phyloP scores from a whole-genome alignment of 768 basidiomycete genomes.

The Pulveroboletus sp. region DNA sequence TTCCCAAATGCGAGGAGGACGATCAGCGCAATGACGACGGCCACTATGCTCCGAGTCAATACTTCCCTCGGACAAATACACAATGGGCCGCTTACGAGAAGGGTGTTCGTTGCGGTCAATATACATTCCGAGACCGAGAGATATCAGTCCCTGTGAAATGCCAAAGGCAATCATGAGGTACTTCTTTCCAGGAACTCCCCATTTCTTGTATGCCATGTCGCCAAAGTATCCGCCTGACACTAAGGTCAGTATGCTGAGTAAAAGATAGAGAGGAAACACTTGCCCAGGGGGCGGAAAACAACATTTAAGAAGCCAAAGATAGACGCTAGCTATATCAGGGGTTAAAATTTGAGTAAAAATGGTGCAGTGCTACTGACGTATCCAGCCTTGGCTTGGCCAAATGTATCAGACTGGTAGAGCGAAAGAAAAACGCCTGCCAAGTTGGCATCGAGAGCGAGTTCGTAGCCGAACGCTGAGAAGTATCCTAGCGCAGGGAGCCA shows the following conservation, averaged over 20 bases:
- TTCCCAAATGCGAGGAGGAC: slow-evolving; percentile 37
- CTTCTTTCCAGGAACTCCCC: slow-evolving; percentile 47
- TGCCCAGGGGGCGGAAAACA: slow-evolving; percentile 46
- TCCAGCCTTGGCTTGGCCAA: slow-evolving; percentile 51
- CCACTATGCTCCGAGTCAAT: slow-evolving; percentile 16
- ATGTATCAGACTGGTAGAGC: slow-evolving; percentile 35
- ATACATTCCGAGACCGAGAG: slow-evolving; percentile 49
- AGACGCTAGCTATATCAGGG: slow-evolving; percentile 21
- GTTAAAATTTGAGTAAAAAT: slow-evolving; percentile 7
- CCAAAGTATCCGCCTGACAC: slow-evolving; percentile 42
- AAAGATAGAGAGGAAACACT: too few relatives aligned
- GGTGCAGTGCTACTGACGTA: slow-evolving; percentile 40
- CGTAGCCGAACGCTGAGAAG: slow-evolving; percentile 54
- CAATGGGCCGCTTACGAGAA: slow-evolving; percentile 19
- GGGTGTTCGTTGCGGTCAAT: slow-evolving; percentile 23
- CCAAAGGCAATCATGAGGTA: slow-evolving; percentile 43
- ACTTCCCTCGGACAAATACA: not conserved
- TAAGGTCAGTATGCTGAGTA: too few relatives aligned
- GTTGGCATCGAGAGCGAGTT: slow-evolving; percentile 54
- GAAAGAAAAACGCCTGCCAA: slow-evolving; percentile 45
- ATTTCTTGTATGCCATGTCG: slow-evolving; percentile 42
- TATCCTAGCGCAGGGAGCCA: slow-evolving; percentile 57
- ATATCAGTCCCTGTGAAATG: slow-evolving; percentile 41
- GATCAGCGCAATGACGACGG: slow-evolving; percentile 38
- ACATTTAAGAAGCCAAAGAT: slow-evolving; percentile 49